Evolutionary conservation across 305 asterid genomes (phyloP).

Genomic region (Fraxinus sp.): DNA sequence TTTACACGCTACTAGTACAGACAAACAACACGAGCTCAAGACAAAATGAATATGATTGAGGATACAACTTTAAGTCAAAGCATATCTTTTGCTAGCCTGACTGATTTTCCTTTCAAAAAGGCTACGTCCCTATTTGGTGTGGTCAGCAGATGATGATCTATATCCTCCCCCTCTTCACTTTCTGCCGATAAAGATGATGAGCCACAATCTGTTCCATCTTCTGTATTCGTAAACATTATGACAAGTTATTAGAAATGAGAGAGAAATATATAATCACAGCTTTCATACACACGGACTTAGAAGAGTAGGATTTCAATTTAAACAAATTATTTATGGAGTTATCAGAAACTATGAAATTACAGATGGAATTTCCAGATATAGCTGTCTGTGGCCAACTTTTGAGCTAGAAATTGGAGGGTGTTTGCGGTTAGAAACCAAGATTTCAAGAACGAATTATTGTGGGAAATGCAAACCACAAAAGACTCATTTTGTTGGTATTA

Average conservation of each 20-base stretch:
- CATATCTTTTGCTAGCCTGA: slow-evolving; percentile 69
- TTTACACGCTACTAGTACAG: slow-evolving; percentile 39
- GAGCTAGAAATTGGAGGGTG: neutral
- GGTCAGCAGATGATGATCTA: slow-evolving; percentile 66
- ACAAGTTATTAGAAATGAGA: neutral
- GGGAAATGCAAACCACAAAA: neutral
- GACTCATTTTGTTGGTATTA: neutral
- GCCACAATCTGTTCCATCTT: slow-evolving; percentile 51
- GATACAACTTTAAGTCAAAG: slow-evolving; percentile 36
- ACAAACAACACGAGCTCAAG: slow-evolving; percentile 19
- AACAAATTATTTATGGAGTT: neutral
- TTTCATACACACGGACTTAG: neutral
- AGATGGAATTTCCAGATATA: neutral
- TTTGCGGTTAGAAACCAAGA: neutral
- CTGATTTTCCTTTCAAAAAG: slow-evolving; percentile 72
- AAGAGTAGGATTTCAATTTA: neutral
- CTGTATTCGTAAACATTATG: slow-evolving; percentile 27
- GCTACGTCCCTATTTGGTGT: slow-evolving; percentile 64
- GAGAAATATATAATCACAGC: neutral
- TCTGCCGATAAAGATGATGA: slow-evolving; percentile 47
- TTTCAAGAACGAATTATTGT: neutral
- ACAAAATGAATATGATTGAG: neutral
- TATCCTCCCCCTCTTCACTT: slow-evolving; percentile 48
- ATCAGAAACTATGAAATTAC: neutral
- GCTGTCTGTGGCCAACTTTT: neutral